phyloP scores from a whole-genome alignment of 352 stramenopile genomes.

The Globisporangium apiculatum region DNA sequence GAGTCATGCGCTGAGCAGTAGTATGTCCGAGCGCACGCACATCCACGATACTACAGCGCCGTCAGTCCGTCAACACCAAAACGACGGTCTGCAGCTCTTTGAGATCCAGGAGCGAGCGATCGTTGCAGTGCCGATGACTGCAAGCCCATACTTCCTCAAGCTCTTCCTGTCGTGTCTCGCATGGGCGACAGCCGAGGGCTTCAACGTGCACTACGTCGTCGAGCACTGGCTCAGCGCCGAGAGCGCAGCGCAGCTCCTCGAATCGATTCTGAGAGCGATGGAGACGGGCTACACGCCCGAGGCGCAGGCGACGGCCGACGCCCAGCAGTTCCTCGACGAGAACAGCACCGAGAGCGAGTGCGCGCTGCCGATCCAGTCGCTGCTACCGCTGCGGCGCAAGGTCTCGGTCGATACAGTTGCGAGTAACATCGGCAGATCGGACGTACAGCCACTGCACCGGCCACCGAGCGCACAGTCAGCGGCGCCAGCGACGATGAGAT shows the following conservation, averaged over 20 bases:
- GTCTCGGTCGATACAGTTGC: background rate
- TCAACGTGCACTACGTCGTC: slow-evolving; percentile 64
- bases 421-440: background rate
- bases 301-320: slow-evolving; percentile 32
- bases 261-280: slow-evolving; percentile 63
- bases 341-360: slow-evolving; percentile 14
- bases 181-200: slow-evolving; percentile 66
- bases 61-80: background rate
- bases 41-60: background rate
- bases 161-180: slow-evolving; percentile 44
- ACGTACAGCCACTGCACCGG: too few relatives aligned
- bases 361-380: background rate
- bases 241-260: slow-evolving; percentile 46
- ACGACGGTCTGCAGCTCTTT: slow-evolving; percentile 49
- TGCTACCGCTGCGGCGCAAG: background rate
- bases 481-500: background rate
- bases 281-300: slow-evolving; percentile 51
- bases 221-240: slow-evolving; percentile 54
- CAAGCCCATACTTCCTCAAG: slow-evolving; percentile 61
- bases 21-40: background rate
- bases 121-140: slow-evolving; percentile 38
- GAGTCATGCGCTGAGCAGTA: background rate
- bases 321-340: slow-evolving; percentile 58
- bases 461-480: background rate
- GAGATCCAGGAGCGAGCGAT: slow-evolving; percentile 75